Evolutionary conservation across 192 early-diverging fungal species (phyloP).

Genomic region (Coemansia sp.): DNA sequence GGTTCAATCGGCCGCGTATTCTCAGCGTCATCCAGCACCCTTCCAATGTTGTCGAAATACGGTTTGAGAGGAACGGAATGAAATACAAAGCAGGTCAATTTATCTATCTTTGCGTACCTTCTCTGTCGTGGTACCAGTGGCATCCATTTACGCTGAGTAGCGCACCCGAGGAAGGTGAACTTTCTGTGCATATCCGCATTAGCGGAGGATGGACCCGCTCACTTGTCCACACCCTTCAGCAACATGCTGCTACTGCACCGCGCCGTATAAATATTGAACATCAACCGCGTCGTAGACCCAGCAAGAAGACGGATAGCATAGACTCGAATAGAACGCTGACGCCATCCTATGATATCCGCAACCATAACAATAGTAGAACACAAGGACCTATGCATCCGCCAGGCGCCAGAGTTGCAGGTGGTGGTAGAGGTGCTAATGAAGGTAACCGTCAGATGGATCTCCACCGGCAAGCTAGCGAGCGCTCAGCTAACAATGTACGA

Average conservation of each 20-base stretch:
- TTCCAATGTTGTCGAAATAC: constrained; percentile 75
- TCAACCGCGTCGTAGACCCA: not conserved
- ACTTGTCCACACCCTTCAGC: not conserved
- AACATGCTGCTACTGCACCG: not conserved
- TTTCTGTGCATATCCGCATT: constrained; percentile 72
- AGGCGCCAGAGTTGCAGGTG: not conserved
- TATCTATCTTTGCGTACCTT: constrained; percentile 70
- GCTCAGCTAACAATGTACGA: not conserved
- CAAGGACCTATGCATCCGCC: not conserved
- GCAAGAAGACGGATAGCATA: not conserved
- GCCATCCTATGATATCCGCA: constrained; percentile 5
- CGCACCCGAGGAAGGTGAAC: constrained; percentile 72
- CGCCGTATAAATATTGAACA: constrained; percentile 3
- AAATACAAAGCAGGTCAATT: constrained; percentile 69
- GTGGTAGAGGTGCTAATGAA: not conserved
- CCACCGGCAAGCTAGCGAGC: constrained; percentile 11
- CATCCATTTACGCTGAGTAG: constrained; percentile 84
- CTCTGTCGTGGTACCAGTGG: constrained; percentile 69
- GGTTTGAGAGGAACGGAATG: constrained; percentile 63
- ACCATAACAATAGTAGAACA: not conserved
- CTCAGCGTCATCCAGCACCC: constrained; percentile 81
- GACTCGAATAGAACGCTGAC: constrained; percentile 11
- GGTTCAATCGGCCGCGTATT: constrained; percentile 61
- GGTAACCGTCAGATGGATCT: not conserved
- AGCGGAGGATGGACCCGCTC: constrained; percentile 55